These are phyloP conservation scores for Heritiera littoralis DNA, from an alignment of 345 rosid genomes.

Conservation along the genomic window DNA sequence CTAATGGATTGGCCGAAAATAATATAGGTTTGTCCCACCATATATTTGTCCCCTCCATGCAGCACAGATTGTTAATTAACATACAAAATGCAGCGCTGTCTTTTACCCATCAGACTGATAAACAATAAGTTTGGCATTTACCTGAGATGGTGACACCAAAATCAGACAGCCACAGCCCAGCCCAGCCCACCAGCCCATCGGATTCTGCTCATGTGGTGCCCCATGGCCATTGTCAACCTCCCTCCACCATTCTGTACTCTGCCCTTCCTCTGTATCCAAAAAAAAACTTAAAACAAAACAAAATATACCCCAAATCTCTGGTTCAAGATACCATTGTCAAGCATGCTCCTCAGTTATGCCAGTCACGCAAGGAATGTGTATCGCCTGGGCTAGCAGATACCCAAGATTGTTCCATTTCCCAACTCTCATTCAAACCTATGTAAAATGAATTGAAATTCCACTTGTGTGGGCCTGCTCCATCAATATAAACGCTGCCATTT, in stretches of 20 bases:
- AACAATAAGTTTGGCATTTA: conserved; percentile 28
- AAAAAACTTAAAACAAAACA: not conserved
- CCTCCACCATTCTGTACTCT: not conserved
- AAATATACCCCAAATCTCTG: not conserved
- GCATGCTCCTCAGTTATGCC: conserved; percentile 27
- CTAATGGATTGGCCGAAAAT: not conserved
- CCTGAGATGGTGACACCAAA: conserved; percentile 26
- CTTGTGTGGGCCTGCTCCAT: conserved; percentile 1
- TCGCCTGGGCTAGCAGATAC: conserved; percentile 9
- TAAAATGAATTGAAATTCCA: not conserved
- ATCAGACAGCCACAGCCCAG: conserved; percentile 22
- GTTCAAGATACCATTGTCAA: not conserved
- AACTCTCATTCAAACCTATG: not conserved
- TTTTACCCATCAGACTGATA: not conserved
- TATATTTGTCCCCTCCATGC: not conserved
- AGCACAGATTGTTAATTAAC: not conserved
- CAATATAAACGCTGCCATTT: conserved; percentile 7
- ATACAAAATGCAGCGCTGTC: conserved; percentile 10
- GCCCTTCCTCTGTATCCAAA: not conserved
- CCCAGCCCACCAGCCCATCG: conserved; percentile 38
- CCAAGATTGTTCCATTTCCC: not conserved
- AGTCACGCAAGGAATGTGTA: conserved; percentile 42
- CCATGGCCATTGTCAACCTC: not conserved
- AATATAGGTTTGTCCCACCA: not conserved
- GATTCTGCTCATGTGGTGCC: conserved; percentile 36